Base-by-base conservation (phyloP, 2,329 filamentous ascomycete genomes). In the Ophiosphaerella korrae region DNA sequence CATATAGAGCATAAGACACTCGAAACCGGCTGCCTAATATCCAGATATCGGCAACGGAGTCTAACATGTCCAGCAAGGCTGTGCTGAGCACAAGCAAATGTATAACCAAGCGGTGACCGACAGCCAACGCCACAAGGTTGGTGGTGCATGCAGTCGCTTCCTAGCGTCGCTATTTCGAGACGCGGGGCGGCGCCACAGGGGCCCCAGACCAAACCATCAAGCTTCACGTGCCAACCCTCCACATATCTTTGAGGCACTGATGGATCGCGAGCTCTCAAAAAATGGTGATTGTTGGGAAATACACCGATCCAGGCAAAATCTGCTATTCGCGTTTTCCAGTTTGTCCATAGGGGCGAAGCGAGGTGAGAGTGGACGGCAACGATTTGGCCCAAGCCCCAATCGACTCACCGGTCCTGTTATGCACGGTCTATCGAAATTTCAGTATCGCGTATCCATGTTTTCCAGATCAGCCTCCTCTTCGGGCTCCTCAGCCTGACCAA, bases 361-460 rank as follows among this genome's bases (percentile, higher is more conserved):
- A 29, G 34, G 42, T 35, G 18, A 21, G 18, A 21, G 18, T 21
- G 18, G 5, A 21, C 18, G 18, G 18, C 18, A 21, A 21, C 18
- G 18, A 4, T 21, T 21, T 21, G 18, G 18, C 18, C 18, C 18
- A 21, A 21, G 35, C 42, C 54, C 45, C 33, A 52, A 57, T 52
- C 37, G 50, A 54, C 41, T 60, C 48, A 63, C 62, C 58, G 60
- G 57, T 50, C 35, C 7, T 29, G 26, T 29, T 29, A 56, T 58
- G 60, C 58, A 62, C 51, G 46, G 52, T 42, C 53, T 54, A 52
- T 46, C 42, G 31, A 52, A 52, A 41, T 33, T 16, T 68, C 58
- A 75, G 48, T 68, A 75, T 50, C 72, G 67, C 33, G 66, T 67
- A 52, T 75, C 72, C 72, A 75, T 73, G 41, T 73, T 70, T 32